Percentiles rank a stretch among this genome's conserved stretches.
Conservation (phyloP, 805 yeast species). For the Zygosaccharomyces kombuchaensis region DNA sequence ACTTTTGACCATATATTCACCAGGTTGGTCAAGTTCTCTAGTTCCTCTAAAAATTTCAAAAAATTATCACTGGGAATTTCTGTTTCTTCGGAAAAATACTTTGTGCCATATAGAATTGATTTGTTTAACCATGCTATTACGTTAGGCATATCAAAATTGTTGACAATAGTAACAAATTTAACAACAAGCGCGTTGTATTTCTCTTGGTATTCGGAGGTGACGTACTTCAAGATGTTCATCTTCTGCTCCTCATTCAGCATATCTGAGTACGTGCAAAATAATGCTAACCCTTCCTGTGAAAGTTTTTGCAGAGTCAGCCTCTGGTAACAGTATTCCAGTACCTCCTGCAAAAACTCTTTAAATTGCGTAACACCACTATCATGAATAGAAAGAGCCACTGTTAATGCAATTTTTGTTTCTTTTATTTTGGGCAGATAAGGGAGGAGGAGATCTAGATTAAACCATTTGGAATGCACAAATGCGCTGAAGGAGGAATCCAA, state of each 20-base stretch:
- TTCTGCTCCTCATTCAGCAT: conserved; percentile 24
- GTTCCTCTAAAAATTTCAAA: conserved; percentile 31
- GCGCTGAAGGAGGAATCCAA: conserved; percentile 10
- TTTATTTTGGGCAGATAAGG: conserved; percentile 8
- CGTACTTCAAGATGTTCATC: conserved; percentile 23
- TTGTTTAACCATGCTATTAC: conserved; percentile 51
- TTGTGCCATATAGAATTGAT: conserved; percentile 57
- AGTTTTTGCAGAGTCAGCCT: conserved; percentile 9
- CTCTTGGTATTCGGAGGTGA: conserved; percentile 25
- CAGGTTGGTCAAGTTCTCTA: conserved; percentile 32
- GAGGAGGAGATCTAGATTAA: conserved; percentile 5
- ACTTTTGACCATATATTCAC: conserved; percentile 39
- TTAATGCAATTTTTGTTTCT: conserved; percentile 24
- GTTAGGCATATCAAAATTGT: conserved; percentile 16
- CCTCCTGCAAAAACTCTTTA: conserved; percentile 16
- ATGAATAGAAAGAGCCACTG: conserved; percentile 27
- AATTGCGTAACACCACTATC: conserved; percentile 12
- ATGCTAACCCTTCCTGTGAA: conserved; percentile 7
- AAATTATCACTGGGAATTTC: conserved; percentile 27
- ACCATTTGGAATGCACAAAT: conserved; percentile 15
- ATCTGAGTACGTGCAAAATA: conserved; percentile 10
- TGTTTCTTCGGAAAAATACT: conserved; percentile 50
- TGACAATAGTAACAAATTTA: conserved; percentile 19
- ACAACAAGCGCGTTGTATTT: conserved; percentile 34
- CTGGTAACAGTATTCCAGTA: conserved; percentile 11